Evolutionary conservation across 2,329 filamentous ascomycete species (phyloP), one percentile per base, ranked within the genome.

Genomic region (Fusarium clavum): DNA sequence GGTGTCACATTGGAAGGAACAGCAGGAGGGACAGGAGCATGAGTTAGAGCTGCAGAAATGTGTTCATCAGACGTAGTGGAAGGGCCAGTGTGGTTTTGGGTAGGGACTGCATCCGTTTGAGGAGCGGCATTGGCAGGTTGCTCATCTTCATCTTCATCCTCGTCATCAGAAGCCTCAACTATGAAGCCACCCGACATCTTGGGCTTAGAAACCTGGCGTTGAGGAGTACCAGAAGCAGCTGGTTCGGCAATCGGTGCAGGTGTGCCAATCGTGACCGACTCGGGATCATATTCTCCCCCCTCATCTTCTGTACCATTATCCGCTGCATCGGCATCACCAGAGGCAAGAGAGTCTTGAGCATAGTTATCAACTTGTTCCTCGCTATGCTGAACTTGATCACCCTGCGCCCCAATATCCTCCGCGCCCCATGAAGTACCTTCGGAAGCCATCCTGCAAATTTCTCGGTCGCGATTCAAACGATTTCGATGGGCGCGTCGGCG

Each of bases 121-220:
- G 61, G 60, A 54, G 52, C 61, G 47, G 74, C 66, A 64, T 67
- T 66, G 57, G 61, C 72, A 61, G 77, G 72, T 64, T 78, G 76
- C 20, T 77, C 75, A 29, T 51, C 62, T 55, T 80, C 87, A 73
- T 88, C 87, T 40, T 87, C 86, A 69, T 88, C 87, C 73, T 88
- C 87, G 34, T 87, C 86, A 70, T 89, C 87, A 30, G 87, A 89
- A 57, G 86, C 87, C 77, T 85, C 86, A 73, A 89, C 83, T 76
- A 89, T 79, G 79, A 90, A 90, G 46, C 87, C 87, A 44, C 86
- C 87, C 25, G 86, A 84, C 65, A 84, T 87, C 78, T 88, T 88
- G 34, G 86, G 88, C 79, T 91, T 91, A 63, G 79, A 72, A 7
- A 76, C 38, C 63, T 73, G 71, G 57, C 71, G 75, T 64, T 78